Base-by-base conservation (phyloP, 192 early-diverging fungal genomes). In the Umbelopsis isabellina region DNA sequence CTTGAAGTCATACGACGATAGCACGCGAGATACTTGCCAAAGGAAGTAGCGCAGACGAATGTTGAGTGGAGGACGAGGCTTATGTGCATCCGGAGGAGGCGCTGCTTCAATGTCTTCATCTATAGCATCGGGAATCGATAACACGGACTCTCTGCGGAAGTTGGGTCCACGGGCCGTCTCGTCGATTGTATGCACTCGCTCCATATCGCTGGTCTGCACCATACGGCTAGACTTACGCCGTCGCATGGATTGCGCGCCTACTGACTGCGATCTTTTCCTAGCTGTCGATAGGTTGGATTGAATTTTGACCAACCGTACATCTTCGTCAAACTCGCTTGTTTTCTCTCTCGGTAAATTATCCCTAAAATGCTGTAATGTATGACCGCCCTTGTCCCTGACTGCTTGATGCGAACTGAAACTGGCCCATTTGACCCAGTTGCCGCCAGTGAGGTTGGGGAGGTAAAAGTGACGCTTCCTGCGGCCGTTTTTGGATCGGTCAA, bases 1-100 rank as follows among this genome's bases (percentile, higher is more conserved):
- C 66, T 83, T 82, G 72, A 80, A 72, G 20, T 83, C 82, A 41
- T 82, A 81, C 1, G 78, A 71, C 20, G 68, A 78, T 22, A 80
- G 52, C 1, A 73, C 72, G 23, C 82, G 84, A 1, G 80, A 18
- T 3, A 55, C 46, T 25, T 68, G 33, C 84, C 84, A 86, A n/a
- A 84, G 15, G 10, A 30, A 47, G 55, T 80, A 86, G 3, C 82
- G 82, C 25, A 80, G 37, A 18, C 69, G 71, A 27, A 80, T 50
- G 9, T 25, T 46, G 2, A 76, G 25, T 20, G 79, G 79, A 10
- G 23, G n/a, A 51, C 1, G 23, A 15, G 50, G 13, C 0, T 8
- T 1, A 22, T 46, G 0, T 47, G 12, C 9, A 46, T 8, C 10
- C 21, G 13, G 23, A 4, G 30, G 25, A 35, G 55, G 55, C 0